A percentile compares a stretch with the other conserved stretches of the same genome.
Conservation (phyloP, 352 stramenopile genomes). For the Pythium utonaiense region DNA sequence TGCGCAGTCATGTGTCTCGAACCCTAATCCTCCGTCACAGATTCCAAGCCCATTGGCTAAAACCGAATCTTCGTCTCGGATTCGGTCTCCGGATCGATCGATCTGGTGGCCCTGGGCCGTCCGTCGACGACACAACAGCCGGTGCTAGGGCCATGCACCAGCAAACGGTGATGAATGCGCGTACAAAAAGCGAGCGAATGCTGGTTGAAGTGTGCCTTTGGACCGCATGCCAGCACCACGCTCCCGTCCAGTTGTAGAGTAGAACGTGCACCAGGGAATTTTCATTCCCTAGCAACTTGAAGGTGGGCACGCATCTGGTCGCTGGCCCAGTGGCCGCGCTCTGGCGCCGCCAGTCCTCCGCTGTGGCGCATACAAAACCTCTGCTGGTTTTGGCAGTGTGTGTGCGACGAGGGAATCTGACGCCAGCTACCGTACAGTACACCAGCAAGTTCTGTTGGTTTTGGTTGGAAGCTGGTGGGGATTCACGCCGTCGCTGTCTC, state of each 20-base stretch:
- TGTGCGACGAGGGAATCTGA: slow-evolving; percentile 7
- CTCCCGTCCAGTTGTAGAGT: slow-evolving; percentile 5
- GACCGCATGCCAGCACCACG: slow-evolving; percentile 8
- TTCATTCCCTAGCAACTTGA: slow-evolving; percentile 13
- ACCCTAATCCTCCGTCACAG: not conserved
- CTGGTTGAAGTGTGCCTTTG: slow-evolving; percentile 16
- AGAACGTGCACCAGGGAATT: slow-evolving; percentile 5
- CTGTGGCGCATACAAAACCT: slow-evolving; percentile 3
- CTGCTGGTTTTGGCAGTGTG: not conserved
- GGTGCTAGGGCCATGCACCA: slow-evolving; percentile 2
- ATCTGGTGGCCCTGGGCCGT: slow-evolving; percentile 10
- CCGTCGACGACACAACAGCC: slow-evolving; percentile 18
- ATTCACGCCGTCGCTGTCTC: not conserved
- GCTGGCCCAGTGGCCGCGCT: not conserved
- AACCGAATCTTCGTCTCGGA: slow-evolving; percentile 16
- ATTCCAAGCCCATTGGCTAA: slow-evolving; percentile 13
- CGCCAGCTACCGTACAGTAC: no score
- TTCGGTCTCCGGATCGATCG: slow-evolving; percentile 13
- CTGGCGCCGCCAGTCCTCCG: not conserved
- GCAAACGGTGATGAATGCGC: slow-evolving; percentile 12
- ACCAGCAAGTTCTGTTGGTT: not conserved
- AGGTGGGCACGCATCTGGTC: not conserved
- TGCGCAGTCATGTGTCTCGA: slow-evolving; percentile 12
- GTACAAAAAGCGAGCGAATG: slow-evolving; percentile 4
- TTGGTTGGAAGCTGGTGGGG: not conserved